These are phyloP conservation scores for Mortierella sp. DNA, from an alignment of 371 early-diverging fungal genomes.

Conservation along the genomic window DNA sequence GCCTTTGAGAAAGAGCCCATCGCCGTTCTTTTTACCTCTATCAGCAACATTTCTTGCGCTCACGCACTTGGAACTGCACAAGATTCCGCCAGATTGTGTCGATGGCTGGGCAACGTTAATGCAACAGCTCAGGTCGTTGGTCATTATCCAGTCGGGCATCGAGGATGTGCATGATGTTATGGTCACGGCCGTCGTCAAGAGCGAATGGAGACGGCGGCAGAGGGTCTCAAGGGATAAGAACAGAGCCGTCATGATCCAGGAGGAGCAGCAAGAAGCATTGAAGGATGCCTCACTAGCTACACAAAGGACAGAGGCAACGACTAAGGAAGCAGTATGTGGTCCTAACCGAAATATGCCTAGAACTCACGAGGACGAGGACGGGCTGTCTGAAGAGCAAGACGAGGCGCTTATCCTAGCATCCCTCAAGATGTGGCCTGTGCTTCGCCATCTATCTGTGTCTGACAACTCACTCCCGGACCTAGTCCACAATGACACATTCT, in stretches of 20 bases:
- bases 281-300: conserved; percentile 24
- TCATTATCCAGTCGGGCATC: conserved; percentile 59
- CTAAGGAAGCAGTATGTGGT: not conserved
- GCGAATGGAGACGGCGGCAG: conserved; percentile 49
- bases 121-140: conserved; percentile 57
- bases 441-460: conserved; percentile 64
- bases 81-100: conserved; percentile 60
- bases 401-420: conserved; percentile 32
- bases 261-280: conserved; percentile 46
- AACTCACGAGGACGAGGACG: not conserved
- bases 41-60: conserved; percentile 58
- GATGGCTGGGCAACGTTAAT: conserved; percentile 62
- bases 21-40: conserved; percentile 51
- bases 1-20: not conserved
- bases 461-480: conserved; percentile 69
- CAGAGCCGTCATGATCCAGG: conserved; percentile 32
- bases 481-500: conserved; percentile 59
- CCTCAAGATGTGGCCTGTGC: conserved; percentile 58
- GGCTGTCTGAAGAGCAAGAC: conserved; percentile 5
- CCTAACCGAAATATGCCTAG: conserved; percentile 1
- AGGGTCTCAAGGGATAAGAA: conserved; percentile 28
- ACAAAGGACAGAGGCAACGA: conserved; percentile 6
- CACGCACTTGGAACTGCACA: conserved; percentile 62
- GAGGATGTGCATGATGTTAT: conserved; percentile 61
- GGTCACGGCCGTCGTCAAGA: conserved; percentile 45